phyloP scores from a whole-genome alignment of 2,329 filamentous ascomycete genomes.

The Arthrobotrys iridis region DNA sequence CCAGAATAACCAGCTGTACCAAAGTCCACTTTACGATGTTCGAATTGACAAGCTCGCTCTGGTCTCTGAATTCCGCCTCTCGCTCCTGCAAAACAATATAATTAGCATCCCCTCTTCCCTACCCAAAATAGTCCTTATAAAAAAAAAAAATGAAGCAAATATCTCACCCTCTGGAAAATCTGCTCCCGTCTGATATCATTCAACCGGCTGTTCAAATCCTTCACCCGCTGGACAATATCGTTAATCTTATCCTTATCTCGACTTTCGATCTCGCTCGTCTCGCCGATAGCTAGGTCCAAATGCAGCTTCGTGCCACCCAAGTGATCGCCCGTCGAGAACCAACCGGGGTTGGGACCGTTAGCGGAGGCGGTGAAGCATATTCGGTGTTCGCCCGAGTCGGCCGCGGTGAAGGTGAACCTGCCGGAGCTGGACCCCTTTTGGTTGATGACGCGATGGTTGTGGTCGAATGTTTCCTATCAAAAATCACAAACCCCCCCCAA shows the following conservation, averaged over 20 bases:
- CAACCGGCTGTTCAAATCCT: slow-evolving; percentile 86
- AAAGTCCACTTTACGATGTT: slow-evolving; percentile 94
- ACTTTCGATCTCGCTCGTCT: slow-evolving; percentile 92
- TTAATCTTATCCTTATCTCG: slow-evolving; percentile 92
- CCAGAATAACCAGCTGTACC: slow-evolving; percentile 85
- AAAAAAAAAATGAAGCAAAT: not conserved
- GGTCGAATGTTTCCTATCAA: slow-evolving; percentile 95
- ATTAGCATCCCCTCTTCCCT: slow-evolving; percentile 31
- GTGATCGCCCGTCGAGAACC: slow-evolving; percentile 71
- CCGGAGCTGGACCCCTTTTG: slow-evolving; percentile 80
- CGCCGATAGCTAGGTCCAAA: slow-evolving; percentile 91
- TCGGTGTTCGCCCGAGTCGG: slow-evolving; percentile 88
- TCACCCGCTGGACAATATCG: slow-evolving; percentile 86
- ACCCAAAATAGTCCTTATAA: not conserved
- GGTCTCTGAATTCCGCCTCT: slow-evolving; percentile 96
- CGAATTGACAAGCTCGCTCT: slow-evolving; percentile 90
- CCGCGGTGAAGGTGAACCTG: slow-evolving; percentile 94
- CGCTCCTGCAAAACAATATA: slow-evolving; percentile 73
- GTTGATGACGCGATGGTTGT: slow-evolving; percentile 93
- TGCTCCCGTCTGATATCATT: slow-evolving; percentile 92
- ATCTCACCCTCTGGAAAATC: slow-evolving; percentile 86
- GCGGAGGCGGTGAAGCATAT: slow-evolving; percentile 86
- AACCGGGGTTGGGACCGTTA: slow-evolving; percentile 74
- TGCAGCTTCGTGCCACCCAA: slow-evolving; percentile 82
- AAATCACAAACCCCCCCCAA: no score